Conservation (phyloP, 2,329 filamentous ascomycete species). For the Magnaporthales sp. region DNA sequence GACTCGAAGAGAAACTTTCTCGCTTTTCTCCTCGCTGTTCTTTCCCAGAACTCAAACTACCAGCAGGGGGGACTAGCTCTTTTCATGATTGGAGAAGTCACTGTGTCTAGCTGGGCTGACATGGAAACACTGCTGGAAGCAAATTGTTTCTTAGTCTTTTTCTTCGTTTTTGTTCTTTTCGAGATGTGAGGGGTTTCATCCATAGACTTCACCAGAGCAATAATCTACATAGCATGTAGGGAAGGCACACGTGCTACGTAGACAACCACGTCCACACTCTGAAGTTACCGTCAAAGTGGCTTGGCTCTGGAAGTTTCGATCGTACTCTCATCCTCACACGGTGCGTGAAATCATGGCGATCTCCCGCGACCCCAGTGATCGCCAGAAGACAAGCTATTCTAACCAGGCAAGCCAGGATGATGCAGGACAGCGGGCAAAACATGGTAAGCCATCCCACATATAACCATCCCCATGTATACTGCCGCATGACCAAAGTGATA, state of each 20-base stretch:
- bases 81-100: not conserved
- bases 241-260: not conserved
- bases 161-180: not conserved
- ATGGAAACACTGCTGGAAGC: no score
- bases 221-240: not conserved
- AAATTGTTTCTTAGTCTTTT: no score
- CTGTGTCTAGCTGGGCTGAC: no score
- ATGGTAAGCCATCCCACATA: not conserved
- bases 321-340: not conserved
- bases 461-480: not conserved
- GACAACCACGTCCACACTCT: not conserved
- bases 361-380: not conserved
- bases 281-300: not conserved
- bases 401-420: not conserved
- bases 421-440: not conserved
- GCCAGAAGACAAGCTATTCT: not conserved
- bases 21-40: not conserved
- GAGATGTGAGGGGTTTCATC: not conserved
- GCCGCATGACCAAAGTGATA: no score
- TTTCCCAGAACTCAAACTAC: not conserved
- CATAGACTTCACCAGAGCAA: not conserved
- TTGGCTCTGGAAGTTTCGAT: not conserved
- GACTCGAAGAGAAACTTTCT: not conserved
- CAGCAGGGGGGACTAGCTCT: not conserved
- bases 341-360: not conserved